Evolutionary conservation across 495 filamentous ascomycete genomes (phyloP), one percentile per base, ranked within the genome.

Genomic region (Chlorociboria aeruginascens): DNA sequence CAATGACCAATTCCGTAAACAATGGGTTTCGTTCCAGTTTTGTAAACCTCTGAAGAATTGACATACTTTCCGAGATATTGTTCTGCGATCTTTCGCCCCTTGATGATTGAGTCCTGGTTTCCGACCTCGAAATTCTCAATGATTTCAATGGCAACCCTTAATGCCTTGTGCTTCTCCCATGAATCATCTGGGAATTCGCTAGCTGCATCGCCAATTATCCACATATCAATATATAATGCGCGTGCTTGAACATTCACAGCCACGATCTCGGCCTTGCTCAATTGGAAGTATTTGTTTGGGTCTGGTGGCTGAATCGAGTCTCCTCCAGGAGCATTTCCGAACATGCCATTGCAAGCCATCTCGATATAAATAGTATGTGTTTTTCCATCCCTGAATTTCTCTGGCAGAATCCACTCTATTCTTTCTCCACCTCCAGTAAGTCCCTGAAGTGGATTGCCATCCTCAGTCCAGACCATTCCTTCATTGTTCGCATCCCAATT

Each of bases 321-420:
- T 10, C 86, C 89, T 16, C 82, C 84, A 2, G 80, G 70, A 0
- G 86, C 83, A 65, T 95, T 96, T 43, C 92, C 92, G 66, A 97
- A 96, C 90, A 98, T 98, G 56, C 80, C 79, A 65, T 98, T 98
- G 64, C 92, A 97, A 11, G 92, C 92, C 85, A 98, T 94, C 67
- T 98, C 92, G 51, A 98, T 79, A 63, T 95, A 98, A 51, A 97
- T 83, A 8, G 69, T 76, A 61, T 98, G 92, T 52, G 83, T 76
- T 61, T 89, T 79, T 7, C 88, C 90, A 58, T 97, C 86, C 42
- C 79, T 74, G 58, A 77, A 95, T 29, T 70, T 72, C 14, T 85
- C 68, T 1, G 90, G 89, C 38, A 98, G 71, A 32, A 95, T 76
- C 86, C 89, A 98, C 64, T 96, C 86, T 14, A 77, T 74, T 39